Evolutionary conservation across 495 filamentous ascomycete species (phyloP).

Genomic region (Talaromyces borbonicus): DNA sequence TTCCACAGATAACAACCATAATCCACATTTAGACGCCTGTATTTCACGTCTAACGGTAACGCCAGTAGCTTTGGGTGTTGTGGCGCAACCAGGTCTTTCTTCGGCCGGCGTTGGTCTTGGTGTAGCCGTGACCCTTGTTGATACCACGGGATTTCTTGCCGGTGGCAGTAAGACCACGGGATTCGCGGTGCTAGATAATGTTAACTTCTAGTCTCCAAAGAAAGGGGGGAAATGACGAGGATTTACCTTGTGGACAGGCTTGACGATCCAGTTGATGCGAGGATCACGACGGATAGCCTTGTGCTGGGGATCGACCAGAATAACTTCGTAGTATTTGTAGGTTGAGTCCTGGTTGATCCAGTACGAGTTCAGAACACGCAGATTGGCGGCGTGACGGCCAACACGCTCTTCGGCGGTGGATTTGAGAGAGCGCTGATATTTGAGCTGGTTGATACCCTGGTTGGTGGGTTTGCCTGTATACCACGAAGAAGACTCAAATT

Average conservation of each 20-base stretch:
- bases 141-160: conserved; percentile 99
- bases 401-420: conserved; percentile 99
- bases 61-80: conserved; percentile 94
- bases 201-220: too few relatives aligned
- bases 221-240: too few relatives aligned
- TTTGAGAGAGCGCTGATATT: conserved; percentile 98
- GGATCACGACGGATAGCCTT: conserved; percentile 98
- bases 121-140: conserved; percentile 97
- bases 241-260: conserved; percentile 88
- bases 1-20: conserved; percentile 21
- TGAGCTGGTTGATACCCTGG: conserved; percentile 99
- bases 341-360: conserved; percentile 99
- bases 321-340: conserved; percentile 99
- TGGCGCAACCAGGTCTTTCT: conserved; percentile 99
- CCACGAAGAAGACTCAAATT: conserved; percentile 11
- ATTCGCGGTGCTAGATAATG: conserved; percentile 72
- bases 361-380: conserved; percentile 99
- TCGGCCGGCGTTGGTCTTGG: conserved; percentile 89
- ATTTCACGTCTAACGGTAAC: conserved; percentile 58
- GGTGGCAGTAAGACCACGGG: conserved; percentile 89
- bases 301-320: conserved; percentile 99
- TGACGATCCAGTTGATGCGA: conserved; percentile 99
- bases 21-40: conserved; percentile 14
- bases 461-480: conserved; percentile 93
- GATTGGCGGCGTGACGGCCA: conserved; percentile 94